A percentile compares a stretch with the other conserved stretches of the same genome.
Conservation (phyloP, 805 yeast species). For the Monosporozyma unispora region DNA sequence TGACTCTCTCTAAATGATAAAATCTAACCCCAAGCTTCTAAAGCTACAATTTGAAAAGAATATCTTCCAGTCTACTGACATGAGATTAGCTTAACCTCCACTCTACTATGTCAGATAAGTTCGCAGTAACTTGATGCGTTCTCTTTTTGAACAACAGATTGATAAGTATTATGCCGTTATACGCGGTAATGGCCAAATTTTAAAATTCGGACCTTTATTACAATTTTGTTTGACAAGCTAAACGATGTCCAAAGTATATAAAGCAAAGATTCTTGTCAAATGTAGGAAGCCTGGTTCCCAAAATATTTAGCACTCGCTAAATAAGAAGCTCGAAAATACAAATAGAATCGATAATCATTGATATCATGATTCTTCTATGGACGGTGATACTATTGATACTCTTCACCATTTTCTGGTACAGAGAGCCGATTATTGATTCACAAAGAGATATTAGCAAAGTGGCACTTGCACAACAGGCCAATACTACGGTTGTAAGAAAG, state of each 20-base stretch:
- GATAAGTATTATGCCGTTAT: not conserved
- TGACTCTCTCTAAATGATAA: too few relatives aligned
- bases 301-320: too few relatives aligned
- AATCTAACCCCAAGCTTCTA: too few relatives aligned
- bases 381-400: not conserved
- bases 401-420: not conserved
- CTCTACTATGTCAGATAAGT: too few relatives aligned
- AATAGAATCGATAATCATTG: not conserved
- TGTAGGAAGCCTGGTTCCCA: too few relatives aligned
- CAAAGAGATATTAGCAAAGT: constrained; percentile 49
- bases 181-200: not conserved
- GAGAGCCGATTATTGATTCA: constrained; percentile 17
- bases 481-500: constrained; percentile 53
- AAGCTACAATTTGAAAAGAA: too few relatives aligned
- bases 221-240: too few relatives aligned
- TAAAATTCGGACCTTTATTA: not conserved
- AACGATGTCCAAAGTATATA: not conserved
- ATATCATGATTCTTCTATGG: not conserved
- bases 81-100: too few relatives aligned
- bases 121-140: too few relatives aligned
- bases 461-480: constrained; percentile 56
- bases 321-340: too few relatives aligned
- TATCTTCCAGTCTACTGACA: too few relatives aligned
- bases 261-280: too few relatives aligned
- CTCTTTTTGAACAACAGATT: not conserved